A percentile compares a stretch with the other conserved stretches of the same genome.
Conservation (phyloP, 257 asterid species). For the Solanum tarijense region DNA sequence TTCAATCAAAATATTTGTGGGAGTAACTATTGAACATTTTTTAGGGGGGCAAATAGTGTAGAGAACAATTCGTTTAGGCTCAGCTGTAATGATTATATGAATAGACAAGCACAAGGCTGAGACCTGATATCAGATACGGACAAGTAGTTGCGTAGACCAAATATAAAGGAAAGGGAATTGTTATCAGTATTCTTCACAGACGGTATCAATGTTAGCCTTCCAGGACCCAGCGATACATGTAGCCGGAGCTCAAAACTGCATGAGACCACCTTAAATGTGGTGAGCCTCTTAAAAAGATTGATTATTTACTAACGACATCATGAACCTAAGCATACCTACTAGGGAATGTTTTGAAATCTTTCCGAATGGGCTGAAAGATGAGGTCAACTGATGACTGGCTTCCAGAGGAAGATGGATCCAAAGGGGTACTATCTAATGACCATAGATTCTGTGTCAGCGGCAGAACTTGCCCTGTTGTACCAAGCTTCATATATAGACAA, state of each 20-base stretch:
- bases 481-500: slow-evolving; percentile 15
- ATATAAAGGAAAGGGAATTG: slow-evolving; percentile 56
- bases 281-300: not conserved
- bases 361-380: slow-evolving; percentile 50
- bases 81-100: not conserved
- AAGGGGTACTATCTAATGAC: slow-evolving; percentile 55
- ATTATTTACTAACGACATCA: not conserved
- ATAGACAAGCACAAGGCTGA: slow-evolving; percentile 12
- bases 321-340: slow-evolving; percentile 31
- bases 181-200: slow-evolving; percentile 54
- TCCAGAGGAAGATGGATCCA: slow-evolving; percentile 46
- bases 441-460: slow-evolving; percentile 58
- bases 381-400: slow-evolving; percentile 57
- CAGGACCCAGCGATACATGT: slow-evolving; percentile 49
- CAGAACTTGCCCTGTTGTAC: slow-evolving; percentile 49
- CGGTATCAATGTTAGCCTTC: slow-evolving; percentile 56
- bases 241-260: slow-evolving; percentile 70
- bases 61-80: not conserved
- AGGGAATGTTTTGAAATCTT: slow-evolving; percentile 65
- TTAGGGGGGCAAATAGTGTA: too few species aligned
- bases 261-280: not conserved
- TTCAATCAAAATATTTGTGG: too few species aligned
- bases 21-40: too few species aligned
- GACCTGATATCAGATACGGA: slow-evolving; percentile 71
- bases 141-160: slow-evolving; percentile 56